These are phyloP conservation scores for Triangularia setosa DNA, from an alignment of 2,329 filamentous ascomycete species.

Conservation along the genomic window DNA sequence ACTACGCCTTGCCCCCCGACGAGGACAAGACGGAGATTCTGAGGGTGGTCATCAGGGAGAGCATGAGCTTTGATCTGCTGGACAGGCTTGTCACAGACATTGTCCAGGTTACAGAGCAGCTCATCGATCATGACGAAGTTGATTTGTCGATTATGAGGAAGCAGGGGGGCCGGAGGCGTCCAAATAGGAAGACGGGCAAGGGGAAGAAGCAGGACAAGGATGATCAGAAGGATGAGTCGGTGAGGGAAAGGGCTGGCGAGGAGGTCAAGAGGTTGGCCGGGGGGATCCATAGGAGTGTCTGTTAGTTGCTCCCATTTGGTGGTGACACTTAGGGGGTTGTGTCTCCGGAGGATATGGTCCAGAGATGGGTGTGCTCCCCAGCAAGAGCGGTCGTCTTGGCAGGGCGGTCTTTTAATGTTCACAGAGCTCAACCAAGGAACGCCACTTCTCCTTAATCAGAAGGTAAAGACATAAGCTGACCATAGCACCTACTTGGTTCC, in stretches of 20 bases:
- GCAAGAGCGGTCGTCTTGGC: too few species aligned
- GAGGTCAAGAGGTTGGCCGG: conserved; percentile 15
- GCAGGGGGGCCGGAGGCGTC: conserved; percentile 1
- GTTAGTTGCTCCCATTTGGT: conserved; percentile 10
- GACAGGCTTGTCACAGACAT: conserved; percentile 61
- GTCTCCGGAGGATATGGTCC: neutral
- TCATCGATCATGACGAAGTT: conserved; percentile 51
- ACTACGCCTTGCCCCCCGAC: conserved; percentile 62
- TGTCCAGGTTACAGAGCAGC: conserved; percentile 54
- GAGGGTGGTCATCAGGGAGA: conserved; percentile 63
- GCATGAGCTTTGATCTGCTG: conserved; percentile 64
- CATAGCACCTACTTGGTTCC: too few species aligned
- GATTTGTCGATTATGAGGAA: conserved; percentile 48
- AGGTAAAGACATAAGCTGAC: too few species aligned
- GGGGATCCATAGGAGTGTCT: conserved; percentile 28
- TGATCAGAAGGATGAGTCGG: conserved; percentile 4
- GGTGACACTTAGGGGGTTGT: neutral
- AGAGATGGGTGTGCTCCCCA: neutral
- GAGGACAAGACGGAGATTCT: conserved; percentile 62
- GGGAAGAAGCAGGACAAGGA: conserved; percentile 3
- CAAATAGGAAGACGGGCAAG: conserved; percentile 1
- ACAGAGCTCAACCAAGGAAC: too few species aligned
- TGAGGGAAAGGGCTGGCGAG: conserved; percentile 1
- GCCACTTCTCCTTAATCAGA: too few species aligned
- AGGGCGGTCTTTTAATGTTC: too few species aligned